Percentiles rank a stretch among this genome's conserved stretches.
Conservation (phyloP, 352 stramenopile species). For the Phytophthora pseudosyringae region DNA sequence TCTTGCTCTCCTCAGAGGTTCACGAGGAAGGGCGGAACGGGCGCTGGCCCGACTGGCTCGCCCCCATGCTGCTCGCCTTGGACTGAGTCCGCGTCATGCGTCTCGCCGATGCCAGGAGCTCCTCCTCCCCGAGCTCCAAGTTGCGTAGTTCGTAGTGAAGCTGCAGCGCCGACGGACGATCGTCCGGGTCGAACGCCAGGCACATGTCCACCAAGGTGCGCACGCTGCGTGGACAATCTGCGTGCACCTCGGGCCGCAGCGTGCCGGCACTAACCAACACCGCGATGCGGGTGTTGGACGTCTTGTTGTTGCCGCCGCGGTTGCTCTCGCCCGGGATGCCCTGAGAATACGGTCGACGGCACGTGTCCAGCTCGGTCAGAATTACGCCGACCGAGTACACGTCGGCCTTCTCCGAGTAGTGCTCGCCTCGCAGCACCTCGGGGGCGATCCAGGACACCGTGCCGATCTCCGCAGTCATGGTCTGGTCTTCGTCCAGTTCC, state of each 20-base stretch:
- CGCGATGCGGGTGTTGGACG: constrained; percentile 55
- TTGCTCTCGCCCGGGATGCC: constrained; percentile 35
- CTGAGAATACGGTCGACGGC: constrained; percentile 33
- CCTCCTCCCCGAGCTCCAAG: constrained; percentile 35
- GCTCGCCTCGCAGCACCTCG: constrained; percentile 65
- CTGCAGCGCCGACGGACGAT: constrained; percentile 67
- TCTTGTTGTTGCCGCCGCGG: constrained; percentile 33
- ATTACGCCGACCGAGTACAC: constrained; percentile 80
- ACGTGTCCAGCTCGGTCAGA: constrained; percentile 61
- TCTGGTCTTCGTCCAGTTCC: constrained; percentile 36
- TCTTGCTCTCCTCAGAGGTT: constrained; percentile 13
- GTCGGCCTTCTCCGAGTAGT: constrained; percentile 75
- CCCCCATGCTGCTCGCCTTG: constrained; percentile 21
- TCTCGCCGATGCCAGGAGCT: constrained; percentile 29
- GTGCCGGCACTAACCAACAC: constrained; percentile 56
- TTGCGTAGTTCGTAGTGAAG: constrained; percentile 74
- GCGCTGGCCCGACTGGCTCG: constrained; percentile 19
- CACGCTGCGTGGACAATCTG: constrained; percentile 60
- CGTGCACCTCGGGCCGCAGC: constrained; percentile 52
- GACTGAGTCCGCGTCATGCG: constrained; percentile 34
- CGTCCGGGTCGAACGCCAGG: constrained; percentile 53
- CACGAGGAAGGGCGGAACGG: constrained; percentile 17
- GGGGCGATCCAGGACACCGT: constrained; percentile 72
- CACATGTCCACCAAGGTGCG: constrained; percentile 57
- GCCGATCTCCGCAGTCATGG: constrained; percentile 62